Conservation (phyloP, 495 filamentous ascomycete species). For the Tuber umbilicatum region DNA sequence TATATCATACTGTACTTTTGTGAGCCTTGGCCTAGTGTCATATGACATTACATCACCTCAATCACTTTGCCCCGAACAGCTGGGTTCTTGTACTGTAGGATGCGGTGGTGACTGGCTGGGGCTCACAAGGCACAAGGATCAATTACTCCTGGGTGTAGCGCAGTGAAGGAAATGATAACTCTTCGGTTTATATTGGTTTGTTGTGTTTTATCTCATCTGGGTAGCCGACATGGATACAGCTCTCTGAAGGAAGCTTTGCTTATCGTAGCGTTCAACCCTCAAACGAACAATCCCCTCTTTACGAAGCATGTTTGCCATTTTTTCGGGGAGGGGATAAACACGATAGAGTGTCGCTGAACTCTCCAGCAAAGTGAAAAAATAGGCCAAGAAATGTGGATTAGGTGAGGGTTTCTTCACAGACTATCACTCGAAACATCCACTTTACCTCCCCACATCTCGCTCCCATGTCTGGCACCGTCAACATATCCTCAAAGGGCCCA, state of each 20-base stretch:
- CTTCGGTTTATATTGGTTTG: neutral
- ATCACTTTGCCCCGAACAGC: neutral
- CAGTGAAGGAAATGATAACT: neutral
- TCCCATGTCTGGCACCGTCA: neutral
- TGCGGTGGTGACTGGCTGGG: neutral
- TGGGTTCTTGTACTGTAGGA: neutral
- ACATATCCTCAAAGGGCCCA: neutral
- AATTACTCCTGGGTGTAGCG: neutral
- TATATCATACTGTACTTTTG: neutral
- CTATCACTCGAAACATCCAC: neutral
- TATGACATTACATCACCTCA: neutral
- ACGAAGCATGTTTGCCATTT: neutral
- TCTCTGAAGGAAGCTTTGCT: neutral
- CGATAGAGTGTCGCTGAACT: no score
- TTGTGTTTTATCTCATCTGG: neutral
- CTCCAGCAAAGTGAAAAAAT: no score
- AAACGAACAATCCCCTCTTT: neutral
- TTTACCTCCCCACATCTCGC: no score
- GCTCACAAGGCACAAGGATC: neutral
- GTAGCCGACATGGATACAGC: neutral
- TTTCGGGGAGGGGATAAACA: no score
- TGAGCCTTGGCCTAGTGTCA: neutral
- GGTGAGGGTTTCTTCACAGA: neutral
- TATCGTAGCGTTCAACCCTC: neutral
- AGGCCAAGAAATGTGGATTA: neutral